Percentiles rank a stretch among this genome's conserved stretches.
These are phyloP conservation scores for Zizania palustris DNA, from an alignment of 202 grass and related monocot genomes.

Conservation along the genomic window DNA sequence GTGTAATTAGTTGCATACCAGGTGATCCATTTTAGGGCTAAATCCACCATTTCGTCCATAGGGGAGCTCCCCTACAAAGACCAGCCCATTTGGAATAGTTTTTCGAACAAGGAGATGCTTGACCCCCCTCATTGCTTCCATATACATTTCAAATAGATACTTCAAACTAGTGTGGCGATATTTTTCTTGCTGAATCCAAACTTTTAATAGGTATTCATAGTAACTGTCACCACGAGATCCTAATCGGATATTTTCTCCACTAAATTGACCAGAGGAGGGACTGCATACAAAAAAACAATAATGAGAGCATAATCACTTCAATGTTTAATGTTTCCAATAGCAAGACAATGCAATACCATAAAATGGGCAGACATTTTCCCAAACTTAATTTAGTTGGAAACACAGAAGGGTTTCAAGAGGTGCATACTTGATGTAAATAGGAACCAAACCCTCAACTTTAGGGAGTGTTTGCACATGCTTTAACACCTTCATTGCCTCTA, in stretches of 20 bases:
- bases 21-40: constrained; percentile 98
- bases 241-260: constrained; percentile 90
- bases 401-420: constrained; percentile 25
- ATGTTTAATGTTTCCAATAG: constrained; percentile 24
- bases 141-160: constrained; percentile 93
- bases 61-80: constrained; percentile 96
- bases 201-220: constrained; percentile 96
- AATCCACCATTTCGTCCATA: constrained; percentile 69
- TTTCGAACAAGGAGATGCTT: constrained; percentile 90
- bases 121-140: constrained; percentile 90
- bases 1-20: constrained; percentile 61
- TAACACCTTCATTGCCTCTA: constrained; percentile 84
- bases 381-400: constrained; percentile 24
- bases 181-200: constrained; percentile 86
- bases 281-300: constrained; percentile 54
- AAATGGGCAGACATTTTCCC: background rate
- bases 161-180: constrained; percentile 61
- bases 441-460: constrained; percentile 87
- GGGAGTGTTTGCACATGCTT: constrained; percentile 87
- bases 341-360: constrained; percentile 37
- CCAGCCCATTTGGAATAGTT: constrained; percentile 82
- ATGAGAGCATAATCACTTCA: constrained; percentile 38
- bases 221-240: constrained; percentile 99
- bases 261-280: constrained; percentile 86
- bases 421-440: constrained; percentile 91